A percentile compares a stretch with the other conserved stretches of the same genome.
These are phyloP conservation scores for Trametes elegans DNA, from an alignment of 768 basidiomycete species.

Conservation along the genomic window DNA sequence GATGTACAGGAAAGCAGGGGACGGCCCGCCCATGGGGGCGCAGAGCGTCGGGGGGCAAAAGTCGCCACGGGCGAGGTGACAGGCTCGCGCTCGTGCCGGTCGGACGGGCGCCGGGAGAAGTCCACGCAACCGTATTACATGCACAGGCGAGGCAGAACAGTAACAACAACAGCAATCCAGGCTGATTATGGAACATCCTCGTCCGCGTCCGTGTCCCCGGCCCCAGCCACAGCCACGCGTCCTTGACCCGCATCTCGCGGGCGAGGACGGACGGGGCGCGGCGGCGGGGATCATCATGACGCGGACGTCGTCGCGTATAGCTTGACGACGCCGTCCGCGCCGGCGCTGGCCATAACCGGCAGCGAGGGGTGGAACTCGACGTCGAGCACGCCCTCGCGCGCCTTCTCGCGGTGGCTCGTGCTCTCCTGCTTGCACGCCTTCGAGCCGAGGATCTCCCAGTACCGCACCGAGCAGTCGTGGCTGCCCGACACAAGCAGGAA, in stretches of 20 bases:
- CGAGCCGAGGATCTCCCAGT: slow-evolving; percentile 89
- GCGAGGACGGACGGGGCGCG: not conserved
- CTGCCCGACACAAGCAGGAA: slow-evolving; percentile 87
- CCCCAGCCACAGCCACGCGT: too few relatives aligned
- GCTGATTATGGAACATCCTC: not conserved
- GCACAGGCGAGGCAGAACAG: not conserved
- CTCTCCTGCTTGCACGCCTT: slow-evolving; percentile 87
- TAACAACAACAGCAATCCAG: slow-evolving; percentile 2
- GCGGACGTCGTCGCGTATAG: slow-evolving; percentile 73
- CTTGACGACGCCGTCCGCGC: slow-evolving; percentile 94
- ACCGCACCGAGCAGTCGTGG: slow-evolving; percentile 91
- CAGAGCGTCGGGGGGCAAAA: not conserved
- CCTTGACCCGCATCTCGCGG: too few relatives aligned
- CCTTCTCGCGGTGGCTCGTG: slow-evolving; percentile 86
- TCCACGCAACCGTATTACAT: slow-evolving; percentile 6
- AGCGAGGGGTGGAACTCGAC: slow-evolving; percentile 82
- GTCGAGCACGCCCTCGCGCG: slow-evolving; percentile 85
- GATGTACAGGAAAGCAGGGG: slow-evolving; percentile 24
- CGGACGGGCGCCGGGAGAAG: slow-evolving; percentile 1
- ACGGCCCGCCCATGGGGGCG: slow-evolving; percentile 9
- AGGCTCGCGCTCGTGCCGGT: too few relatives aligned
- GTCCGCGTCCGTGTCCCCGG: too few relatives aligned
- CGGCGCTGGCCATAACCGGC: slow-evolving; percentile 88
- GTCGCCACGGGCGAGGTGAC: too few relatives aligned
- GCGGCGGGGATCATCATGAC: slow-evolving; percentile 46